Percentiles rank a stretch among this genome's conserved stretches.
These are phyloP conservation scores for Brettanomyces anomalus DNA, from an alignment of 805 yeast species.

Conservation along the genomic window DNA sequence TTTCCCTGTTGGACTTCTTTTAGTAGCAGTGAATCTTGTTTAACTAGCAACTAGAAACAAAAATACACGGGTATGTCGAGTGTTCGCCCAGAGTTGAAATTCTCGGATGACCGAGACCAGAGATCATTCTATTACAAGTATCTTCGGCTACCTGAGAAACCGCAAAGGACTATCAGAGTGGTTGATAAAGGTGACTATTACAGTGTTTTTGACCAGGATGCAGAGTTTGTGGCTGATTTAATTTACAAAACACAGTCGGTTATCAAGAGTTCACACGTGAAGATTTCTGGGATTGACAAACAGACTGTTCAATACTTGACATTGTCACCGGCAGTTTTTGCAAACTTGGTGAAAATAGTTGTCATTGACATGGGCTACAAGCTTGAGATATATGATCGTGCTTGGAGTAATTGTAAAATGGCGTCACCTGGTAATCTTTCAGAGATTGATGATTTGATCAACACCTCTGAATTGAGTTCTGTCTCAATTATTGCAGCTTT, in stretches of 20 bases:
- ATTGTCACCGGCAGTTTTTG: conserved; percentile 64
- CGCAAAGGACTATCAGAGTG: conserved; percentile 50
- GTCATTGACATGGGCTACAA: conserved; percentile 65
- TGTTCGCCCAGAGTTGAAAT: conserved; percentile 47
- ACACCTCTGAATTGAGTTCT: conserved; percentile 28
- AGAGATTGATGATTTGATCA: conserved; percentile 62
- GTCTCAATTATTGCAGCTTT: conserved; percentile 44
- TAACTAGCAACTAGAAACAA: not conserved
- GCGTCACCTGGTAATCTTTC: conserved; percentile 92
- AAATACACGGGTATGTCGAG: conserved; percentile 16
- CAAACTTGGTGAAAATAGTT: conserved; percentile 53
- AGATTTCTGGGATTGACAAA: conserved; percentile 29
- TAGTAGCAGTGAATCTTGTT: not conserved
- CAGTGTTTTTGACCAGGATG: conserved; percentile 66
- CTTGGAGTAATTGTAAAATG: conserved; percentile 45
- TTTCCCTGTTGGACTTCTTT: no score
- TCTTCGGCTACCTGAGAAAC: conserved; percentile 39
- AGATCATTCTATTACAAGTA: conserved; percentile 38
- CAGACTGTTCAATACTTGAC: conserved; percentile 53
- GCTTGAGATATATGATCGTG: conserved; percentile 68
- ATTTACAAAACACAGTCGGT: conserved; percentile 81
- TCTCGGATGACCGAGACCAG: conserved; percentile 43
- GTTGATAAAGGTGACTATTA: conserved; percentile 80
- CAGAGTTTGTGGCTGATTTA: conserved; percentile 70
- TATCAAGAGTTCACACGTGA: conserved; percentile 40